These are phyloP conservation scores for Thalassiosira profunda DNA, from an alignment of 108 stramenopile species.

Conservation along the genomic window DNA sequence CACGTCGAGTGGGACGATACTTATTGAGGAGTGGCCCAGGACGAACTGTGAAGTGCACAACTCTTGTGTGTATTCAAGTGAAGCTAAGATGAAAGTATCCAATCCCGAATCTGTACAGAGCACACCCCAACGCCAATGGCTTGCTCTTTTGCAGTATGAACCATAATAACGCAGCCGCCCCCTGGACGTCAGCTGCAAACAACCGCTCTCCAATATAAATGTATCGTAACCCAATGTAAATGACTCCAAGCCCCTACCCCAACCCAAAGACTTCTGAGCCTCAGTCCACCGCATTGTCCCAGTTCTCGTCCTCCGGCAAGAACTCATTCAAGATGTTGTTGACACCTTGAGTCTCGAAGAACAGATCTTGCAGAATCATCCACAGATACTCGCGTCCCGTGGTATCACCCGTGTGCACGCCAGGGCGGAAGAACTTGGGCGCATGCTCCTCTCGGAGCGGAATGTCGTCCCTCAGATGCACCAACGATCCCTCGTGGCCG, in stretches of 20 bases:
- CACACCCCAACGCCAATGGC: neutral
- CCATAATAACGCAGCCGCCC: too few species aligned
- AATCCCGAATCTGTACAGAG: neutral
- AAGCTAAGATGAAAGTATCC: neutral
- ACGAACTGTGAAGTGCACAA: neutral
- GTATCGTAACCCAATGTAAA: too few species aligned
- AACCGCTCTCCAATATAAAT: too few species aligned
- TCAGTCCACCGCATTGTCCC: too few species aligned
- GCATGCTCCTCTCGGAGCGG: constrained; percentile 1
- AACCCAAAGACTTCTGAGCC: too few species aligned
- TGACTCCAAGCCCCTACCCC: too few species aligned
- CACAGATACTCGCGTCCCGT: too few species aligned
- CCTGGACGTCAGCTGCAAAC: too few species aligned
- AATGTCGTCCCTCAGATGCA: constrained; percentile 8
- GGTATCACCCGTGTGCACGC: too few species aligned
- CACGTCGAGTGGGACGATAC: constrained; percentile 50
- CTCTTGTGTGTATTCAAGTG: too few species aligned
- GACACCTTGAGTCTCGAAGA: constrained; percentile 5
- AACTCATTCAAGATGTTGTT: constrained; percentile 7
- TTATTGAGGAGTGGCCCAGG: constrained; percentile 17
- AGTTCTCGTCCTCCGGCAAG: neutral
- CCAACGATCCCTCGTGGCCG: constrained; percentile 3
- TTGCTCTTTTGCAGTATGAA: too few species aligned
- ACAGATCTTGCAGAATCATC: constrained; percentile 5
- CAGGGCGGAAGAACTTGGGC: neutral